Base-by-base conservation (phyloP, 306 rosid species). In the Psophocarpus tetragonolobus region DNA sequence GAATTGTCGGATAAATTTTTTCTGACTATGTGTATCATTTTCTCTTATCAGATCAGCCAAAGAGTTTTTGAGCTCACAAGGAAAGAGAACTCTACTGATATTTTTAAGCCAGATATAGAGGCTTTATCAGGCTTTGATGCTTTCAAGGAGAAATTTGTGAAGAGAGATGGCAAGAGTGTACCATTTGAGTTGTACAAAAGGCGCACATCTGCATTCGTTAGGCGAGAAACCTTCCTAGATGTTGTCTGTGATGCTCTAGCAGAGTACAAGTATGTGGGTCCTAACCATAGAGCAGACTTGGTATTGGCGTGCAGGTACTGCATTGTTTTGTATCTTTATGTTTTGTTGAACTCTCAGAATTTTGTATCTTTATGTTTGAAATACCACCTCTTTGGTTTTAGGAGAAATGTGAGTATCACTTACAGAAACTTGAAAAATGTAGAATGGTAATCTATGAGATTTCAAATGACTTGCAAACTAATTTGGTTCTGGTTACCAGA, bases 201-300 rank as follows among this genome's bases (percentile, higher is more conserved):
- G 57, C 92, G 93, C 47, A 91, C 92, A 24, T 88, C 97, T 68
- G 89, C 85, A 53, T 83, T 92, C 50, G 85, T 95, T 29, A 69
- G 78, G 18, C 87, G 97, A 85, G 89, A 87, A 78, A 77, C 68
- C 41, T 95, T 92, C 81, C 74, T 95, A 64, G 88, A 91, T 60
- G 83, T 92, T 82, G 94, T 88, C 42, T 95, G 98, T 83, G 91
- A 85, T 56, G 89, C 93, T 77, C 58, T 92, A 84, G 87, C 98
- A 36, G 91, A 91, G 83, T 95, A 95, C 68, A 95, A 95, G 84
- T 95, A 92, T 74, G 87, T 95, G 57, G 93, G 98, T 79, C 97
- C 97, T 75, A 92, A 91, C 82, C 97, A 95, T 83, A 91, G 97
- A 83, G 87, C 83, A 13, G 98, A 95, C 85, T 79, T 95, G 78